phyloP scores from a whole-genome alignment of 2,329 filamentous ascomycete genomes.

The Clarireedia sp. region DNA sequence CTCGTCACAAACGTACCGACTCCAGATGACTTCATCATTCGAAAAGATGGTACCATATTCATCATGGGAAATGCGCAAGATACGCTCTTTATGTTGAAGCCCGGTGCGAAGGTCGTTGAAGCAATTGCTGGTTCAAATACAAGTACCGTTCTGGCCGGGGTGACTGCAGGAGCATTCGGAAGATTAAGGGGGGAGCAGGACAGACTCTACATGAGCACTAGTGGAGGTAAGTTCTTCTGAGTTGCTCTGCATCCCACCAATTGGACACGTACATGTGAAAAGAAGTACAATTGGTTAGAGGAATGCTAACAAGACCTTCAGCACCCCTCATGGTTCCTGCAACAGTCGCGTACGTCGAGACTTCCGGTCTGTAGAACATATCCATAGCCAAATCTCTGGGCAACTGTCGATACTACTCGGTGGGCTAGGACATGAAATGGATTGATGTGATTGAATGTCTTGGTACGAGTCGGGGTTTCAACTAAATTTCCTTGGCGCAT shows the following conservation, averaged over 20 bases:
- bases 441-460: too few relatives aligned
- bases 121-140: conserved; percentile 10
- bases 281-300: not conserved
- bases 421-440: too few relatives aligned
- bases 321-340: not conserved
- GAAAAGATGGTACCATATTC: conserved; percentile 11
- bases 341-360: not conserved
- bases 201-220: conserved; percentile 14
- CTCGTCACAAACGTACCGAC: not conserved
- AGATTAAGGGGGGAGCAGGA: not conserved
- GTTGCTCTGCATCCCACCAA: not conserved
- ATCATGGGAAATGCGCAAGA: conserved; percentile 9
- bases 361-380: not conserved
- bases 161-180: conserved; percentile 15
- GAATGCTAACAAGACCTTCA: not conserved
- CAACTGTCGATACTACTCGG: too few relatives aligned
- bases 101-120: not conserved
- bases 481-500: too few relatives aligned
- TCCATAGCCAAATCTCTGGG: too few relatives aligned
- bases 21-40: conserved; percentile 14
- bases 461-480: too few relatives aligned
- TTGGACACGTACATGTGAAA: not conserved
- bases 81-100: conserved; percentile 4
- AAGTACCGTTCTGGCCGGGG: conserved; percentile 12
- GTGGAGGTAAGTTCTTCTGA: conserved; percentile 12